These are phyloP conservation scores for Hypomyces perniciosus DNA, from an alignment of 2,329 filamentous ascomycete species.

Conservation along the genomic window DNA sequence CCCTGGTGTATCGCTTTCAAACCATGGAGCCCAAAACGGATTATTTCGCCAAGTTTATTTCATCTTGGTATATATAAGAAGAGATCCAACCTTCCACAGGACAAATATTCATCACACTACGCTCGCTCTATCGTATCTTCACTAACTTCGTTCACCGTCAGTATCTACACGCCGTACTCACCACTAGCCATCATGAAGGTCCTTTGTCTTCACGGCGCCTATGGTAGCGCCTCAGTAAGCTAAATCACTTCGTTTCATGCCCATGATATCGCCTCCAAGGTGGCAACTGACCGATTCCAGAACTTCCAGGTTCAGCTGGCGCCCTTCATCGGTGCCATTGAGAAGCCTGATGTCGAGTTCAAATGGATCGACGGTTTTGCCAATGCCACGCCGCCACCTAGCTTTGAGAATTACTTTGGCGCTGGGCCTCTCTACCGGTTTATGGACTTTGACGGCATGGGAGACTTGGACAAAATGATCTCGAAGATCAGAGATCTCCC, in stretches of 20 bases:
- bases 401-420: conserved; percentile 53
- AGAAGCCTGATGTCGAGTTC: conserved; percentile 27
- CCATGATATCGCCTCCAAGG: not conserved
- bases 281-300: conserved; percentile 24
- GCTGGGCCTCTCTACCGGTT: conserved; percentile 50
- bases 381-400: conserved; percentile 43
- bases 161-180: no score
- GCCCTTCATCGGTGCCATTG: conserved; percentile 19
- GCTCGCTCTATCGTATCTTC: no score
- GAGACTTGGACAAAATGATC: conserved; percentile 40
- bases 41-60: no score
- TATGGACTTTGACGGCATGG: conserved; percentile 41
- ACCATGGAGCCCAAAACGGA: no score
- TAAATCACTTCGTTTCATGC: not conserved
- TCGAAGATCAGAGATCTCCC: conserved; percentile 50
- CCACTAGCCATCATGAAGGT: conserved; percentile 40
- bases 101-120: no score
- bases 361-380: conserved; percentile 48
- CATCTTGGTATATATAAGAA: no score
- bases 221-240: conserved; percentile 49
- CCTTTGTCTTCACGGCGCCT: conserved; percentile 52
- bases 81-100: no score
- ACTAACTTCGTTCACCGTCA: no score
- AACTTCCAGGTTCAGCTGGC: conserved; percentile 52
- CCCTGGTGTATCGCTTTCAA: no score